Conservation (phyloP, 345 rosid genomes). For the Theobroma cacao region DNA sequence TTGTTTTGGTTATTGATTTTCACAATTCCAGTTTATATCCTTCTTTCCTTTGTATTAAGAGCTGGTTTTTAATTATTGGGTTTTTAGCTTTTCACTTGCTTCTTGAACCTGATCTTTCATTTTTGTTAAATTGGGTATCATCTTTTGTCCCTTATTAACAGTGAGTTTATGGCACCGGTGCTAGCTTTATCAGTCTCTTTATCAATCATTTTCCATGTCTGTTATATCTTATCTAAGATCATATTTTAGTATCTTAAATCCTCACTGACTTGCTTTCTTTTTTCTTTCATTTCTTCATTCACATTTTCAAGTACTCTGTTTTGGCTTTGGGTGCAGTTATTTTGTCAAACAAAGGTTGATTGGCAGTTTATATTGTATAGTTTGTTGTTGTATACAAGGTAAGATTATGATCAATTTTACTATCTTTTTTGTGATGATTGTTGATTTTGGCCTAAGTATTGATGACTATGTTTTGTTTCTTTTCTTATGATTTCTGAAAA, state of each 20-base stretch:
- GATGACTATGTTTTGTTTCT: not conserved
- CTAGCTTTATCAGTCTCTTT: not conserved
- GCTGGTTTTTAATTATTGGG: constrained; percentile 5
- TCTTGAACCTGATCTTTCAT: not conserved
- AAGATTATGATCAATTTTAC: not conserved
- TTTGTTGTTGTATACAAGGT: not conserved
- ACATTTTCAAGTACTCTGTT: not conserved
- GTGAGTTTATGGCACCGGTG: not conserved
- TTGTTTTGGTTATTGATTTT: not conserved
- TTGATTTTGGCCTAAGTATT: not conserved
- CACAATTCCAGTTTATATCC: not conserved
- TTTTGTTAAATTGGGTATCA: not conserved
- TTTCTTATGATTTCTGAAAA: not conserved
- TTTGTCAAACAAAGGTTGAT: not conserved
- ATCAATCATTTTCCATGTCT: not conserved
- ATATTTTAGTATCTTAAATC: not conserved
- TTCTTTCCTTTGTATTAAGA: not conserved
- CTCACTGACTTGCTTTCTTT: not conserved
- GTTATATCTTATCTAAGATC: not conserved
- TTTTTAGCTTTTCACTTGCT: not conserved
- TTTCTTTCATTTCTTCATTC: not conserved
- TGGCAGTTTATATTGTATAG: not conserved
- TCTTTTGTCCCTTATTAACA: not conserved
- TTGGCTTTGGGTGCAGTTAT: constrained; percentile 14
- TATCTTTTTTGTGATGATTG: not conserved